Evolutionary conservation across 179 eudicot genomes (phyloP).

Genomic region (Beta lomatogona): DNA sequence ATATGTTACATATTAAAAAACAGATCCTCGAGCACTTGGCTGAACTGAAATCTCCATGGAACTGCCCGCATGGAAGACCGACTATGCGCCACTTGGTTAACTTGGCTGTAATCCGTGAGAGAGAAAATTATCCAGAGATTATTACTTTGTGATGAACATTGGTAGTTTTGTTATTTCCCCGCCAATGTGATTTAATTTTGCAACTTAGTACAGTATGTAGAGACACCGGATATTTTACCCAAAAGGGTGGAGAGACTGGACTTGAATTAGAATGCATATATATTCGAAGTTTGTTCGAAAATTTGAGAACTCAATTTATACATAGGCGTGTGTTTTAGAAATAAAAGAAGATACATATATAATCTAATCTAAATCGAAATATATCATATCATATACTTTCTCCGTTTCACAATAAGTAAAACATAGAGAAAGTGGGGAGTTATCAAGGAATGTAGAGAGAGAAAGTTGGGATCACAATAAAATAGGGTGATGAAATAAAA

Average conservation of each 20-base stretch:
- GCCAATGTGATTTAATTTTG: not conserved
- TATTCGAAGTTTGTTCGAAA: not conserved
- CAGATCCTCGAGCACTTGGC: slow-evolving; percentile 88
- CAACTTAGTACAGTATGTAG: not conserved
- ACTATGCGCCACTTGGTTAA: slow-evolving; percentile 98
- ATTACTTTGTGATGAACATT: slow-evolving; percentile 19
- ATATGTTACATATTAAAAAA: not conserved
- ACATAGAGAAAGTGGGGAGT: too few relatives aligned
- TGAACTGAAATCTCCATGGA: slow-evolving; percentile 93
- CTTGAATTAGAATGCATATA: not conserved
- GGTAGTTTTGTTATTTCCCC: not conserved
- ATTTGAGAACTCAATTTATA: too few relatives aligned
- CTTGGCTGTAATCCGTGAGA: slow-evolving; percentile 43
- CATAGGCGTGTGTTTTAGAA: too few relatives aligned
- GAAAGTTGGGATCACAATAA: too few relatives aligned
- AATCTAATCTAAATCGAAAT: too few relatives aligned
- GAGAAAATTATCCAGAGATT: slow-evolving; percentile 32
- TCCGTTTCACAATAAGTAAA: too few relatives aligned
- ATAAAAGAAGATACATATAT: too few relatives aligned
- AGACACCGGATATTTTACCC: not conserved
- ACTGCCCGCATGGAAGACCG: slow-evolving; percentile 98
- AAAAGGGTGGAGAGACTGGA: too few relatives aligned
- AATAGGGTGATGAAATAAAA: too few relatives aligned
- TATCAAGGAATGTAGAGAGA: too few relatives aligned
- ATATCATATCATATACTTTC: too few relatives aligned